Evolutionary conservation across 139 green algal genomes (phyloP), one percentile per base, ranked within the genome.

Genomic region (Microglena sp.): DNA sequence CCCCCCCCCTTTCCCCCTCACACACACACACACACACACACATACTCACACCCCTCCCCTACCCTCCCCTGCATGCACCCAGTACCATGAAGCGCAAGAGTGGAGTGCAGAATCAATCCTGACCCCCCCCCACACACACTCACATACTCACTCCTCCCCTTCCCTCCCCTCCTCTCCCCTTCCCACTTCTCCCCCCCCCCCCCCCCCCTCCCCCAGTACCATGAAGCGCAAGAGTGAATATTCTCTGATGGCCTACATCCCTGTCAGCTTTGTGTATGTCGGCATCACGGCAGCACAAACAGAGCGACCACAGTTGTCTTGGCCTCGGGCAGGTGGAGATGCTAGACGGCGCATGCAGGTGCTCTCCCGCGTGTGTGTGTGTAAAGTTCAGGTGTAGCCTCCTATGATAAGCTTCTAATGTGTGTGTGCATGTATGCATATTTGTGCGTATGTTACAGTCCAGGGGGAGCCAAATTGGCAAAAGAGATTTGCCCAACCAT

Each of bases 171-270:
- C 18, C 40, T 50, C 15, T 50, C 11, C 40, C 18, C 15, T 50
- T 11, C 40, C 40, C 18, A 50, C 40, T 18, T 50, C 15, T 50
- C 40, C 40, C 40, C 18, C 15, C 11, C 40, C 11, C 40, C 40
- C 40, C 40, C 40, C 40, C 40, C 40, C 11, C 43, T 24, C 43
- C 18, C 18, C 18, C 43, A 53, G 18, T 53, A 53, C 3, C 35
- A 5, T 28, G 29, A 40, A 64, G 24, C 75, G 74, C 28, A 53
- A 53, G 45, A 66, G 56, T 30, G 79, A 86, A 45, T 85, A 72
- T 33, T 34, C 28, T 3, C 43, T 81, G 55, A 64, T 81, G 55
- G 72, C 72, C 36, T 92, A 87, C 44, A 63, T 88, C 61, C 85
- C 87, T 0, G 72, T 77, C 11, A 53, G 56, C 30, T 43, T 82